Conservation (phyloP, 176 grass and related monocot species). For the Paspalum vaginatum region DNA sequence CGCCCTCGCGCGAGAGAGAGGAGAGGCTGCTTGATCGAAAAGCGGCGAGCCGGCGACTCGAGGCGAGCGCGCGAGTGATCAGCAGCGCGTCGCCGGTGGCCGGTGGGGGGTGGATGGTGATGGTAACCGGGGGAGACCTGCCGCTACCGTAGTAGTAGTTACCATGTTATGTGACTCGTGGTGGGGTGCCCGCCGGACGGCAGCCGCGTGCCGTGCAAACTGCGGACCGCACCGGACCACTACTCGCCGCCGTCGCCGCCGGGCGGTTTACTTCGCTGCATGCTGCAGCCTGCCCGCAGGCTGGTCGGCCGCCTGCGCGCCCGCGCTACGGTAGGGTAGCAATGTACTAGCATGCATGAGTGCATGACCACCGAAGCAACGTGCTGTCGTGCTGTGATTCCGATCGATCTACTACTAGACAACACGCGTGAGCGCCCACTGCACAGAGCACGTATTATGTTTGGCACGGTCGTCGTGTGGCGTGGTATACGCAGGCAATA, state of each 20-base stretch:
- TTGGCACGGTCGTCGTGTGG: too few relatives aligned
- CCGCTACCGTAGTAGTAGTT: too few relatives aligned
- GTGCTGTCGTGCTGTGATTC: not conserved
- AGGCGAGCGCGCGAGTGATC: slow-evolving; percentile 17
- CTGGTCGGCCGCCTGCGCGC: not conserved
- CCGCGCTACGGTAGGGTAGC: too few relatives aligned
- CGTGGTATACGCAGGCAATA: not conserved
- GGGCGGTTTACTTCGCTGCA: not conserved
- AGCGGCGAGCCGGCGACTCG: too few relatives aligned
- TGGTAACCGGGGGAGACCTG: too few relatives aligned
- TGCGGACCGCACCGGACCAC: not conserved
- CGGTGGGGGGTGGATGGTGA: not conserved
- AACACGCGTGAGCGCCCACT: not conserved
- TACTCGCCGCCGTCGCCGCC: not conserved
- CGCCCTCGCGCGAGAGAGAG: not conserved
- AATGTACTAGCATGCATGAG: too few relatives aligned
- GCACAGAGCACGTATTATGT: too few relatives aligned
- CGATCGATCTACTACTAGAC: not conserved
- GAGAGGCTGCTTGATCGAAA: too few relatives aligned
- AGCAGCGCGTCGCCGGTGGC: not conserved
- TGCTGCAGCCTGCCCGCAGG: not conserved
- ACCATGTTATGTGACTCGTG: too few relatives aligned
- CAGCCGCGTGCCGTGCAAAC: not conserved
- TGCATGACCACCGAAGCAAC: not conserved
- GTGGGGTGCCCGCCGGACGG: not conserved